phyloP scores from a whole-genome alignment of 306 rosid genomes.

The Arachis stenosperma region DNA sequence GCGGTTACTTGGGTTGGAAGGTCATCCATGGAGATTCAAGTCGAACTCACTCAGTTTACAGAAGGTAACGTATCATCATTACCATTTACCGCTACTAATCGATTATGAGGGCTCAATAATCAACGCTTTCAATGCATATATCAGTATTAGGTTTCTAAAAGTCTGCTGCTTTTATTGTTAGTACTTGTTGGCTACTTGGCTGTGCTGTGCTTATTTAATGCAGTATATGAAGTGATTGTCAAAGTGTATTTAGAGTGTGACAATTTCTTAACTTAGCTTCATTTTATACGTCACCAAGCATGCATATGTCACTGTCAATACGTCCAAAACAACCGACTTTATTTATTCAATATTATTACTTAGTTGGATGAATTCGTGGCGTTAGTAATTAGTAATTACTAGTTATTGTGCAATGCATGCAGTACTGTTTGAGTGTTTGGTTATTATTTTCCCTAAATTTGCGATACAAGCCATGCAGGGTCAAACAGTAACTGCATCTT shows the following conservation, averaged over 20 bases:
- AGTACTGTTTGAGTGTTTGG: background rate
- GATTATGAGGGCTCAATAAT: slow-evolving; percentile 12
- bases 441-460: background rate
- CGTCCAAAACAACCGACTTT: background rate
- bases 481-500: background rate
- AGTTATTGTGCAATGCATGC: background rate
- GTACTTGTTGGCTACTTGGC: background rate
- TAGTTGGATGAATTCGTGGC: background rate
- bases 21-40: slow-evolving; percentile 84
- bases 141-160: background rate
- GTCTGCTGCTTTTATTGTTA: background rate
- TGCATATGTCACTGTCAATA: slow-evolving; percentile 1
- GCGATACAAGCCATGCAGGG: background rate
- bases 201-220: slow-evolving; percentile 2
- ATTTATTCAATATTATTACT: background rate
- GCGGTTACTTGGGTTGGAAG: slow-evolving; percentile 92
- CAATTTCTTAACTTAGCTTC: background rate
- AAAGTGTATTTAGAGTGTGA: slow-evolving; percentile 6
- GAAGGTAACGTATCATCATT: slow-evolving; percentile 41
- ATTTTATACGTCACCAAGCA: slow-evolving; percentile 11
- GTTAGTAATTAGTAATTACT: slow-evolving; percentile 18
- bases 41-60: slow-evolving; percentile 60
- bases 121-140: background rate
- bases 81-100: background rate
- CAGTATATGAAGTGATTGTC: slow-evolving; percentile 8